Percentiles rank a stretch among this genome's conserved stretches.
These are phyloP conservation scores for Penicillium lividum DNA, from an alignment of 495 filamentous ascomycete genomes.

Conservation along the genomic window DNA sequence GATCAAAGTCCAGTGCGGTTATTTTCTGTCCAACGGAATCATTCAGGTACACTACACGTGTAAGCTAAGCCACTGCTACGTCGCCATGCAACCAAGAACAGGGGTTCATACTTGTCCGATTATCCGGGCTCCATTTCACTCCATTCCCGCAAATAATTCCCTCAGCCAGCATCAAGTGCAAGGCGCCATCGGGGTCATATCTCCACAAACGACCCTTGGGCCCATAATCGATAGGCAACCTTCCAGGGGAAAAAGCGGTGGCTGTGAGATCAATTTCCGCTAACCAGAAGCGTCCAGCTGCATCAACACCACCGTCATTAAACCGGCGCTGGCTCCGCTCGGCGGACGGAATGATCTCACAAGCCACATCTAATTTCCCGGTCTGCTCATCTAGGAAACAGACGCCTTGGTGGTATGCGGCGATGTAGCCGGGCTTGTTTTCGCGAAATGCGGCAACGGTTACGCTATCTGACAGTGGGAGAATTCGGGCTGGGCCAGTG, in stretches of 20 bases:
- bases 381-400: slow-evolving; percentile 27
- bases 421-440: slow-evolving; percentile 28
- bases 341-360: slow-evolving; percentile 27
- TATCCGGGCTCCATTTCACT: slow-evolving; percentile 36
- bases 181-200: slow-evolving; percentile 33
- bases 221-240: slow-evolving; percentile 19
- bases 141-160: slow-evolving; percentile 35
- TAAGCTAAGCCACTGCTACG: not conserved
- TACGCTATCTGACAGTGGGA: slow-evolving; percentile 23
- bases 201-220: slow-evolving; percentile 31
- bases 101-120: slow-evolving; percentile 23
- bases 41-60: slow-evolving; percentile 27
- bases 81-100: not conserved
- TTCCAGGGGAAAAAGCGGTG: slow-evolving; percentile 13
- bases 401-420: slow-evolving; percentile 30
- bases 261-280: slow-evolving; percentile 28
- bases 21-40: slow-evolving; percentile 30
- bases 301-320: slow-evolving; percentile 31
- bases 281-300: slow-evolving; percentile 28
- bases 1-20: slow-evolving; percentile 31
- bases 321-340: slow-evolving; percentile 25
- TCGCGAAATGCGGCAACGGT: slow-evolving; percentile 28
- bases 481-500: slow-evolving; percentile 14
- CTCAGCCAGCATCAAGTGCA: slow-evolving; percentile 27
- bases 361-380: slow-evolving; percentile 23